Conservation (phyloP, 179 eudicot genomes). For the Pouteria campechiana region DNA sequence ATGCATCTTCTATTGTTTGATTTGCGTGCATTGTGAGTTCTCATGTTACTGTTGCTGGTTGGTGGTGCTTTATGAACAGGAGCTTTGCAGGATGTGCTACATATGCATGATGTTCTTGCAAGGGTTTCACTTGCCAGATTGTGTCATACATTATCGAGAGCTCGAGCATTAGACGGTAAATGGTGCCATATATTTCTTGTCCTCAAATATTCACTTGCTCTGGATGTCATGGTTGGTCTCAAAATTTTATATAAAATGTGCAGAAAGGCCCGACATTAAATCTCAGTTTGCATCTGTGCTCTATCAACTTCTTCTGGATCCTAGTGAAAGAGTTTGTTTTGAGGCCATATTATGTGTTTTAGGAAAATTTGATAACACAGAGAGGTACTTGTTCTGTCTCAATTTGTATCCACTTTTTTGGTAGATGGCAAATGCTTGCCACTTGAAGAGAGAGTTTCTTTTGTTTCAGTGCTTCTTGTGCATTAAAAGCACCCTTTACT, state of each 20-base stretch:
- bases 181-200: conserved; percentile 1
- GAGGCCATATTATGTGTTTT: conserved; percentile 91
- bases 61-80: no score
- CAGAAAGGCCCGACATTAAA: conserved; percentile 96
- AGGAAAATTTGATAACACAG: conserved; percentile 84
- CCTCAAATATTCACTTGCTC: background rate
- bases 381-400: conserved; percentile 41
- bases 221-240: conserved; percentile 5
- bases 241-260: conserved; percentile 7
- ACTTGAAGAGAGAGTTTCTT: conserved; percentile 1
- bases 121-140: conserved; percentile 96
- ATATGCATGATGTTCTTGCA: conserved; percentile 97
- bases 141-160: conserved; percentile 89
- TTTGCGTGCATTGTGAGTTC: conserved; percentile 8
- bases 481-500: background rate
- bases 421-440: background rate
- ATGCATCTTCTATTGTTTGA: conserved; percentile 3
- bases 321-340: conserved; percentile 98
- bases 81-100: conserved; percentile 88
- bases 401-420: background rate
- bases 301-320: conserved; percentile 96
- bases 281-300: conserved; percentile 80
- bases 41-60: no score
- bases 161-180: conserved; percentile 86
- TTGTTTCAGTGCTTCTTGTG: conserved; percentile 1